Conservation (phyloP, 2,329 filamentous ascomycete genomes). For the Emydomyces testavorans region DNA sequence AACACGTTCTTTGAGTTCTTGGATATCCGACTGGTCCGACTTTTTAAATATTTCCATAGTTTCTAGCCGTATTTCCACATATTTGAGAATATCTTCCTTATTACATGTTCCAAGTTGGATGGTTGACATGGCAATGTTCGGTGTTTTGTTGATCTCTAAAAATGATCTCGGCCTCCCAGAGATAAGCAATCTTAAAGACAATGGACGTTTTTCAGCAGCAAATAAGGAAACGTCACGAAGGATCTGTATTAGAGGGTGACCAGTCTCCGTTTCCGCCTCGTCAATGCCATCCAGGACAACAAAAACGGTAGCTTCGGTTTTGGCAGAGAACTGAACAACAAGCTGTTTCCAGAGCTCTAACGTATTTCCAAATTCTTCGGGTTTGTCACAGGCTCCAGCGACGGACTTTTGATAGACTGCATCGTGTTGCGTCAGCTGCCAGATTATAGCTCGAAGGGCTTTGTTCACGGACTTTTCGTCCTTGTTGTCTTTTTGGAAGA, state of each 20-base stretch:
- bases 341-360: constrained; percentile 16
- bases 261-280: constrained; percentile 29
- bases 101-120: constrained; percentile 19
- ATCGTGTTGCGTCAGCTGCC: constrained; percentile 15
- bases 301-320: constrained; percentile 26
- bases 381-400: constrained; percentile 15
- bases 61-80: constrained; percentile 21
- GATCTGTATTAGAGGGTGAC: constrained; percentile 19
- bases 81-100: constrained; percentile 19
- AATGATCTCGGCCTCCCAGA: constrained; percentile 18
- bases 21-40: constrained; percentile 15
- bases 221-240: constrained; percentile 15
- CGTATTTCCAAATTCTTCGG: constrained; percentile 15
- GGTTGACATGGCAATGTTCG: constrained; percentile 11
- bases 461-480: constrained; percentile 17
- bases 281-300: constrained; percentile 39
- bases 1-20: constrained; percentile 19
- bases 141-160: constrained; percentile 15
- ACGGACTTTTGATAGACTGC: constrained; percentile 15
- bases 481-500: constrained; percentile 15
- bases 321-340: constrained; percentile 14
- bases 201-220: constrained; percentile 11
- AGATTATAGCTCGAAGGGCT: constrained; percentile 13
- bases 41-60: constrained; percentile 20
- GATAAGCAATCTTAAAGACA: constrained; percentile 18